phyloP scores from a whole-genome alignment of 1,284 basidiomycete genomes.

The Pisolithus thermaeus region DNA sequence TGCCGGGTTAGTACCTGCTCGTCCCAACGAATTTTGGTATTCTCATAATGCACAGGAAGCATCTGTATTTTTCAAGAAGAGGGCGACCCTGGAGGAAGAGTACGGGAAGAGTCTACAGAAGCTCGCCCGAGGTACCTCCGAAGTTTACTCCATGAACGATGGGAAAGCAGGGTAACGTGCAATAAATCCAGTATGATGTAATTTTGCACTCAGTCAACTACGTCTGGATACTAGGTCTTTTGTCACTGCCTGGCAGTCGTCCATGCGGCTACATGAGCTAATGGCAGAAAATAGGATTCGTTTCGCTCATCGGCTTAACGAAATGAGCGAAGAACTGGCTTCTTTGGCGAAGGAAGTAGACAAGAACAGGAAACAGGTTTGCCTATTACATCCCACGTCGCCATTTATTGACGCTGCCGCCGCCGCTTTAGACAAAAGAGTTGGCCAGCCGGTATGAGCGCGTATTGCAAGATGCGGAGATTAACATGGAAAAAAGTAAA shows the following conservation, averaged over 20 bases:
- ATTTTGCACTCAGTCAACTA: conserved; percentile 7
- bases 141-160: conserved; percentile 81
- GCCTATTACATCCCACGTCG: conserved; percentile 17
- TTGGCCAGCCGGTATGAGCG: conserved; percentile 84
- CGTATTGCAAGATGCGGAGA: conserved; percentile 85
- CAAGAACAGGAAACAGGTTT: conserved; percentile 82
- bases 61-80: conserved; percentile 87
- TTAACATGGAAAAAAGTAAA: conserved; percentile 85
- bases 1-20: conserved; percentile 60
- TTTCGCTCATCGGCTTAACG: conserved; percentile 82
- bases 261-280: conserved; percentile 83
- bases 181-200: conserved; percentile 14
- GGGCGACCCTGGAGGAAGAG: conserved; percentile 90
- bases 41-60: conserved; percentile 60
- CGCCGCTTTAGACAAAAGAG: conserved; percentile 70
- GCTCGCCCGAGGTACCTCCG: conserved; percentile 71
- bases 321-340: conserved; percentile 94
- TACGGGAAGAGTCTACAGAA: conserved; percentile 88
- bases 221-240: conserved; percentile 55
- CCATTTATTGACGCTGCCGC: conserved; percentile 12
- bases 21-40: not conserved
- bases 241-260: conserved; percentile 82
- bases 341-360: conserved; percentile 89
- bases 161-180: conserved; percentile 83
- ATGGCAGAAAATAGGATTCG: conserved; percentile 85